Base-by-base conservation (phyloP, 148 eudicot species). In the Bassia scoparia region DNA sequence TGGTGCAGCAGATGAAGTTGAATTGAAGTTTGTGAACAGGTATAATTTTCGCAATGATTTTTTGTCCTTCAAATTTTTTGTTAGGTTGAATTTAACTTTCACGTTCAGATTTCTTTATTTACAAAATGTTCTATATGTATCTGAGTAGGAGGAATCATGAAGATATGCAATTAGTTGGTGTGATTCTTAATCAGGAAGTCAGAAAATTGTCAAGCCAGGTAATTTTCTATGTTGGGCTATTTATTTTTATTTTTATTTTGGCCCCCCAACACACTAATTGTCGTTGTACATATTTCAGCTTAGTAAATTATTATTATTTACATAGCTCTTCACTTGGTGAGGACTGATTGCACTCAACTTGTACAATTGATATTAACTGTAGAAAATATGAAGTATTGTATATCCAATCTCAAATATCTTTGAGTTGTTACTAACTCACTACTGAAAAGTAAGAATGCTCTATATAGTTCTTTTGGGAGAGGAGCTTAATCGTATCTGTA, bases 1-100 rank as follows among this genome's bases (percentile, higher is more conserved):
- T 82, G 98, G 98, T 74, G 92, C 85, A 35, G 98, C 97, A 62
- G 97, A 93, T 82, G 98, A 90, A 85, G 78, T 88, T 64, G 98
- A 93, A 81, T 63, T 93, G 84, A 93, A 84, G 88, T 93, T 93
- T 69, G 83, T 93, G 79, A 86, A 90, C 86, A 93, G 95, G 98
- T 90, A 71, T 46, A 74, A 26, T 64, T 41, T 50, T 73, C 46
- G 52, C 60, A 60, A 18, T 17, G 23, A 14, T 2, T 8, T 10
- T 21, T 4, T 34, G 50, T 41, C 44, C 33, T 20, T n/a, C 30
- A 52, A 52, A 17, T 44, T 15, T 17, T 38, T 52, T 38, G 5
- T 18, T n/a, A 14, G 21, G 33, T 58, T 18, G 55, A 16, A 2
- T 29, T 16, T 46, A 30, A 14, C 59, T 24, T 59, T 68, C 50